Conservation (phyloP, 345 rosid genomes). For the Eucalyptus camaldulensis region DNA sequence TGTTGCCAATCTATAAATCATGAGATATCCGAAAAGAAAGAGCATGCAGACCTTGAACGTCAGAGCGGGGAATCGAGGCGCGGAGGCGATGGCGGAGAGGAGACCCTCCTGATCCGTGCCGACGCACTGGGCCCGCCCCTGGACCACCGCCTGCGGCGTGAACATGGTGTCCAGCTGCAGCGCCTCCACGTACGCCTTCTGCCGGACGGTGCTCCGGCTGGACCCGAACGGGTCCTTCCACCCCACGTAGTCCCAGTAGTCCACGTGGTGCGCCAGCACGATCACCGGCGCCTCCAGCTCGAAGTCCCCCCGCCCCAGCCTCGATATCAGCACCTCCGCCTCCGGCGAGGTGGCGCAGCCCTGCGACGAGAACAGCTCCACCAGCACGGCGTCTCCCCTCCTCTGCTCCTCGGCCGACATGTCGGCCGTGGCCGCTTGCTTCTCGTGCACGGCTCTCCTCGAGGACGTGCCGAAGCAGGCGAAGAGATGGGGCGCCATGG, state of each 20-base stretch:
- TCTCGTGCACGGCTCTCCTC: not conserved
- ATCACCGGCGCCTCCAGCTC: constrained; percentile 42
- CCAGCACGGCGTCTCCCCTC: constrained; percentile 43
- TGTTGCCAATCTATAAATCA: not conserved
- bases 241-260: constrained; percentile 89
- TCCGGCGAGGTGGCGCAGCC: constrained; percentile 75
- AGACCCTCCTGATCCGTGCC: constrained; percentile 57
- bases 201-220: constrained; percentile 79
- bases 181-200: constrained; percentile 82
- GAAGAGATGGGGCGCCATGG: constrained; percentile 68
- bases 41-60: constrained; percentile 33
- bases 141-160: constrained; percentile 76
- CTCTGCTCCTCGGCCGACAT: constrained; percentile 28
- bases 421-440: constrained; percentile 6
- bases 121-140: constrained; percentile 52
- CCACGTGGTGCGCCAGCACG: constrained; percentile 68
- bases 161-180: constrained; percentile 76
- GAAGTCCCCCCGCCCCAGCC: constrained; percentile 92
- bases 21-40: not conserved
- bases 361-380: constrained; percentile 88
- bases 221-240: constrained; percentile 94
- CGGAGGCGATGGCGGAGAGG: constrained; percentile 32
- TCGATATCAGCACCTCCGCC: constrained; percentile 69
- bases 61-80: constrained; percentile 60
- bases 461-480: constrained; percentile 37